Evolutionary conservation across 805 yeast genomes (phyloP).

Genomic region (Ogataea parapolymorpha): DNA sequence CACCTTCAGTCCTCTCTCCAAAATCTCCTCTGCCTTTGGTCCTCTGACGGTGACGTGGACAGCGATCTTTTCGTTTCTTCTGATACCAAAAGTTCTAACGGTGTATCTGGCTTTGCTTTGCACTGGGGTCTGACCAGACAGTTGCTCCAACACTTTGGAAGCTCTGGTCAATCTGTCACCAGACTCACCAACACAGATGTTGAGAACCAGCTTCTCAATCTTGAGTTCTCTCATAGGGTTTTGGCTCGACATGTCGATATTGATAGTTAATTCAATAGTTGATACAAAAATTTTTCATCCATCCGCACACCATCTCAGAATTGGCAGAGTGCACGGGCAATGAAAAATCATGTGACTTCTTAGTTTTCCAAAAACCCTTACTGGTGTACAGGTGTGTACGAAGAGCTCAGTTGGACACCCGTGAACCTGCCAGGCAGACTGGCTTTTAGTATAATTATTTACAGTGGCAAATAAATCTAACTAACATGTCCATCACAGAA

Average conservation of each 20-base stretch:
- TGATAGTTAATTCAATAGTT: conserved; percentile 6
- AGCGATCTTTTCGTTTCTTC: conserved; percentile 99
- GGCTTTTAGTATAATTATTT: not conserved
- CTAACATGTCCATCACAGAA: conserved; percentile 31
- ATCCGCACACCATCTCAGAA: conserved; percentile 11
- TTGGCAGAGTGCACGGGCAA: conserved; percentile 10
- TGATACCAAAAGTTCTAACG: conserved; percentile 99
- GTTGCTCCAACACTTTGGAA: conserved; percentile 99
- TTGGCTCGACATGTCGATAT: conserved; percentile 36
- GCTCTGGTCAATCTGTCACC: conserved; percentile 99
- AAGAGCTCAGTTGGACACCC: not conserved
- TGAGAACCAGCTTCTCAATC: conserved; percentile 98
- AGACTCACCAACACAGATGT: conserved; percentile 99
- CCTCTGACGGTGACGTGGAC: conserved; percentile 99
- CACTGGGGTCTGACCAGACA: conserved; percentile 99
- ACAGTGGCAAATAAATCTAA: conserved; percentile 11
- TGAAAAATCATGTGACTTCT: conserved; percentile 7
- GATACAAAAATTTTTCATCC: conserved; percentile 15
- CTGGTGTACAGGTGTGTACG: conserved; percentile 2
- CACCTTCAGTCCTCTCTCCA: conserved; percentile 99
- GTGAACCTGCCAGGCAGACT: not conserved
- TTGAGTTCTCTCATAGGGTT: conserved; percentile 98
- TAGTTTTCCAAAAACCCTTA: conserved; percentile 3
- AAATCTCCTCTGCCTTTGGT: conserved; percentile 99
- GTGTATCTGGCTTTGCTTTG: conserved; percentile 99